These are phyloP conservation scores for Dendrostoma leiphaemia DNA, from an alignment of 2,329 filamentous ascomycete genomes.

Conservation along the genomic window DNA sequence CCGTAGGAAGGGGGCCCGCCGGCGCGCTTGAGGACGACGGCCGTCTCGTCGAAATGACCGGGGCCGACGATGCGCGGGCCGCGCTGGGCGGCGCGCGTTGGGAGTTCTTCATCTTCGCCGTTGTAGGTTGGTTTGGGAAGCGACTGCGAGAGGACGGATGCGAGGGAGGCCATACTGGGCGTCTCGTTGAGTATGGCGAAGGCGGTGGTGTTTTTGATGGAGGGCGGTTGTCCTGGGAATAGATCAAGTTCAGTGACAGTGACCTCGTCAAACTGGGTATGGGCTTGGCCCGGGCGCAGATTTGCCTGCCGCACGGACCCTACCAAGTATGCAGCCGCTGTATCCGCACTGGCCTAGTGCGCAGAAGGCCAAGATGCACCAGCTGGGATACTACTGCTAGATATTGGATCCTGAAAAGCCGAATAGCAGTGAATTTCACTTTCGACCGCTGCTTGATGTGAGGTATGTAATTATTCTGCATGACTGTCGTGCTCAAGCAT, in stretches of 20 bases:
- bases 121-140: constrained; percentile 90
- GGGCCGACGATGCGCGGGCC: constrained; percentile 81
- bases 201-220: not conserved
- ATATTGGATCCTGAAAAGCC: not conserved
- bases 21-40: constrained; percentile 77
- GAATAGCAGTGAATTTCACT: not conserved
- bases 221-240: constrained; percentile 5
- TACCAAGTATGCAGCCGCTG: not conserved
- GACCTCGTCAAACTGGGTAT: not conserved
- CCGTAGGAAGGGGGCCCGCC: constrained; percentile 82
- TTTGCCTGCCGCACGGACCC: constrained; percentile 16
- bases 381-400: too few relatives aligned
- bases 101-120: constrained; percentile 81
- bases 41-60: constrained; percentile 77
- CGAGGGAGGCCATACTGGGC: constrained; percentile 61
- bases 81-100: constrained; percentile 67
- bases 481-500: too few relatives aligned
- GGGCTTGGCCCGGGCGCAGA: not conserved
- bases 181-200: not conserved
- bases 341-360: not conserved
- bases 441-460: too few relatives aligned
- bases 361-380: not conserved
- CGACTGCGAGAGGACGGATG: constrained; percentile 71
- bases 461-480: not conserved
- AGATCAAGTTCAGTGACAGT: not conserved